Evolutionary conservation across 305 asterid species (phyloP).

Genomic region (Salvia sclarea): DNA sequence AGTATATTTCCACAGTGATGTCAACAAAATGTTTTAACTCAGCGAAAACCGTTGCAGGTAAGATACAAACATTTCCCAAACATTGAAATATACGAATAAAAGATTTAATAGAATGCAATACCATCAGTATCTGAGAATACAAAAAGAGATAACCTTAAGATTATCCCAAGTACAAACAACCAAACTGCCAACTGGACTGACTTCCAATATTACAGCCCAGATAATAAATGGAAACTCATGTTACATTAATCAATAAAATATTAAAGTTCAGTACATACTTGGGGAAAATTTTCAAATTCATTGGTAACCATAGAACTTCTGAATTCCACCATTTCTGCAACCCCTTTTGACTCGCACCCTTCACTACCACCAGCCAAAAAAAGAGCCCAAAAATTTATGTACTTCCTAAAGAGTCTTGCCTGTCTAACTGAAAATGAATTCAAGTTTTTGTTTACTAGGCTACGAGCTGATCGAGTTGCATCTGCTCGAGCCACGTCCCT

Average conservation of each 20-base stretch:
- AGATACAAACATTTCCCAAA: background rate
- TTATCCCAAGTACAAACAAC: constrained; percentile 30
- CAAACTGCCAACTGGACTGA: constrained; percentile 32
- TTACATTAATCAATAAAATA: constrained; percentile 35
- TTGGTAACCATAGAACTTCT: constrained; percentile 34
- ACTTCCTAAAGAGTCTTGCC: constrained; percentile 34
- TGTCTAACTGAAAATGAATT: constrained; percentile 42
- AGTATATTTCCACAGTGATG: no score
- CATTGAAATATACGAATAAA: background rate
- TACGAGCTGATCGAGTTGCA: constrained; percentile 79
- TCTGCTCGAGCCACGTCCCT: constrained; percentile 79
- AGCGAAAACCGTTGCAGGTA: background rate
- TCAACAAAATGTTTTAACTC: background rate
- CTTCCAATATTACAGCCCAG: constrained; percentile 39
- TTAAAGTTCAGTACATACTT: constrained; percentile 29
- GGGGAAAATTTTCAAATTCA: constrained; percentile 7
- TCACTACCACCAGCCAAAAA: constrained; percentile 41
- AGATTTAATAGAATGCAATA: constrained; percentile 35
- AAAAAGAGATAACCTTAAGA: constrained; percentile 21
- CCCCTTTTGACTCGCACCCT: constrained; percentile 17
- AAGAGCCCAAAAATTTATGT: constrained; percentile 46
- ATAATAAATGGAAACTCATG: constrained; percentile 35
- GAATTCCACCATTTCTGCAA: constrained; percentile 37
- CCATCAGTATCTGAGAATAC: constrained; percentile 3
- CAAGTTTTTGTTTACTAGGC: constrained; percentile 41